These are phyloP conservation scores for Diddensiella santjacobensis DNA, from an alignment of 805 yeast species.

Conservation along the genomic window DNA sequence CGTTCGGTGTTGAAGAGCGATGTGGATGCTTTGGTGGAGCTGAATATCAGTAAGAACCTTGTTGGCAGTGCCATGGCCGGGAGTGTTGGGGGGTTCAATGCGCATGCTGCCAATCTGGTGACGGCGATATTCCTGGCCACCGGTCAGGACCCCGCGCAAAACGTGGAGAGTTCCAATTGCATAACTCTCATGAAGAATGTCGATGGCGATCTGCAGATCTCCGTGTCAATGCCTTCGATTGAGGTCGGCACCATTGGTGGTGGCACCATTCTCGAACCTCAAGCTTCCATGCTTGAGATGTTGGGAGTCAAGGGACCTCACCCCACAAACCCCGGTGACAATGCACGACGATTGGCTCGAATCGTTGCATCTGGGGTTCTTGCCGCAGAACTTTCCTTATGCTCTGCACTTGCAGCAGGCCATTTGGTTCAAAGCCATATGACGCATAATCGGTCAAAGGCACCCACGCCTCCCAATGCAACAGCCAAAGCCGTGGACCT, in stretches of 20 bases:
- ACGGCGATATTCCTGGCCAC: slow-evolving; percentile 93
- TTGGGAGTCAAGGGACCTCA: slow-evolving; percentile 96
- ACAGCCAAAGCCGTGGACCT: slow-evolving; percentile 31
- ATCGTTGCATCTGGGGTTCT: slow-evolving; percentile 91
- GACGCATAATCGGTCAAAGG: slow-evolving; percentile 81
- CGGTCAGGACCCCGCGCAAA: slow-evolving; percentile 99
- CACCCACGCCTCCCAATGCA: slow-evolving; percentile 39
- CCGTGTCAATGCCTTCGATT: slow-evolving; percentile 98
- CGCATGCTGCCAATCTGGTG: slow-evolving; percentile 94
- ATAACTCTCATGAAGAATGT: slow-evolving; percentile 88
- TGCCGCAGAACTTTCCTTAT: slow-evolving; percentile 92
- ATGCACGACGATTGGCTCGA: slow-evolving; percentile 89
- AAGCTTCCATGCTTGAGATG: slow-evolving; percentile 90
- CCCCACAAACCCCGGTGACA: slow-evolving; percentile 87
- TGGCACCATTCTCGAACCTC: slow-evolving; percentile 96
- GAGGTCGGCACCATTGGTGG: slow-evolving; percentile 99
- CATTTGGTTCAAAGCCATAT: slow-evolving; percentile 97
- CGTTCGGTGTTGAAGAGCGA: slow-evolving; percentile 81
- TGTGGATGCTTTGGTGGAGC: slow-evolving; percentile 86
- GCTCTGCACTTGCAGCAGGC: slow-evolving; percentile 97
- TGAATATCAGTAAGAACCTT: slow-evolving; percentile 83
- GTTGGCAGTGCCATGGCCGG: slow-evolving; percentile 99
- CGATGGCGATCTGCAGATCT: slow-evolving; percentile 75
- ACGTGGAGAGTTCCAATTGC: slow-evolving; percentile 96
- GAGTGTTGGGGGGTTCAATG: slow-evolving; percentile 94